Base-by-base conservation (phyloP, 257 asterid genomes). In the Agastache rugosa region DNA sequence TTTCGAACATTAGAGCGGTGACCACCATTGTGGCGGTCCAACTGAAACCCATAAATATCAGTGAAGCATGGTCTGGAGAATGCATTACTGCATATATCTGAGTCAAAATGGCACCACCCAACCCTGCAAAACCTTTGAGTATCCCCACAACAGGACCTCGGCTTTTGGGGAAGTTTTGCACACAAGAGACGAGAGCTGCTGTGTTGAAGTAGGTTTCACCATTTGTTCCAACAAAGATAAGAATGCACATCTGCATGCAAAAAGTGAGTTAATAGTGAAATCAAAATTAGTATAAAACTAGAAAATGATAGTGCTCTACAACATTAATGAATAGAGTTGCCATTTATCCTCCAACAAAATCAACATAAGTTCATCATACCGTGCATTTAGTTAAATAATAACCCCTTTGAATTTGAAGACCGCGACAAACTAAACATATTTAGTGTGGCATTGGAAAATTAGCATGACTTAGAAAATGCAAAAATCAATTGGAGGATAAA, bases 101-200 rank as follows among this genome's bases (percentile, higher is more conserved):
- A 17, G 95, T 87, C 48, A 85, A 76, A 56, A 89, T 89, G 11
- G 90, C 95, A 39, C 92, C 91, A 73, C 86, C 51, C 54, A 89
- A 39, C 54, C 95, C 95, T 0, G 90, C 92, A 60, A 87, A 87
- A 11, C 92, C 95, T 69, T 89, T 89, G 3, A 89, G 88, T 72
- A 89, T 85, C 31, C 95, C 95, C 66, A 87, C 92, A 12, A 85
- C 86, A 5, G 95, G 95, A 31, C 95, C 95, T 1, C 92, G 88
- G 69, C 78, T 87, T 75, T 81, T 85, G 2, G 92, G 90, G 81
- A 87, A 89, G 78, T 85, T 87, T 79, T 82, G 92, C 35, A 87
- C 90, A 41, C 89, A 82, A 27, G 96, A 82, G 45, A 87, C 92
- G 1, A 85, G n/a, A n/a, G n/a, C n/a, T n/a, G n/a, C n/a, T n/a